Evolutionary conservation across 176 grass and related monocot species (phyloP).

Genomic region (Paspalum notatum): DNA sequence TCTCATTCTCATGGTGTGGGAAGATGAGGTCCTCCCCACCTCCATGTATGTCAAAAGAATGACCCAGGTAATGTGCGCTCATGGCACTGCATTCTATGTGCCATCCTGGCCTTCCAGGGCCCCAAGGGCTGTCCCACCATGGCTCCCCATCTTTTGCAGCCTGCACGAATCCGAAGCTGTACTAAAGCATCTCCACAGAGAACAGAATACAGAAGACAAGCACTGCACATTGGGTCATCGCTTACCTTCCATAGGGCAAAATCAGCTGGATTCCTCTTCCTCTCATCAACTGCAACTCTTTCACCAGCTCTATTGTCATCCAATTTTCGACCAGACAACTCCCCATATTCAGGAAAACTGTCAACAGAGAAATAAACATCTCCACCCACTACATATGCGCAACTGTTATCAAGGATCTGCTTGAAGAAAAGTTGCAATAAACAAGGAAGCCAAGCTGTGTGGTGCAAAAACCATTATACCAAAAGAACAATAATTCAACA

Average conservation of each 20-base stretch:
- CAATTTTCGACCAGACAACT: constrained; percentile 85
- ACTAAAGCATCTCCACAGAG: constrained; percentile 15
- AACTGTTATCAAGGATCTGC: constrained; percentile 86
- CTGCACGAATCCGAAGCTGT: constrained; percentile 41
- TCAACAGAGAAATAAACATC: constrained; percentile 97
- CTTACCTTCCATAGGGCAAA: constrained; percentile 99
- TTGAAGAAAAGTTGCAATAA: constrained; percentile 35
- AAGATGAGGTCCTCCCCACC: constrained; percentile 91
- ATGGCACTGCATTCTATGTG: constrained; percentile 98
- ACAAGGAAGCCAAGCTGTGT: constrained; percentile 18
- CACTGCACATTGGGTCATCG: background rate
- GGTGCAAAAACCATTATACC: constrained; percentile 4
- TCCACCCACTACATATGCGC: constrained; percentile 75
- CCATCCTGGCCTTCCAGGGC: constrained; percentile 87
- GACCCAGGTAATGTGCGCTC: constrained; percentile 84
- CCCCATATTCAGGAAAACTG: constrained; percentile 82
- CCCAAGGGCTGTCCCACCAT: constrained; percentile 96
- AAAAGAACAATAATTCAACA: constrained; percentile 2
- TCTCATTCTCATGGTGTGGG: constrained; percentile 99
- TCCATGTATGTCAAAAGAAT: constrained; percentile 93
- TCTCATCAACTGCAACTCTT: constrained; percentile 88
- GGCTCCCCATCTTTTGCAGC: constrained; percentile 90
- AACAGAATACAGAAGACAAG: background rate
- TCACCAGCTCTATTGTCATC: constrained; percentile 97
- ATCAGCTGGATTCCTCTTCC: constrained; percentile 95